Evolutionary conservation across 2,329 filamentous ascomycete species (phyloP), one percentile per base, ranked within the genome.

Genomic region (Hypoxylon sp.): DNA sequence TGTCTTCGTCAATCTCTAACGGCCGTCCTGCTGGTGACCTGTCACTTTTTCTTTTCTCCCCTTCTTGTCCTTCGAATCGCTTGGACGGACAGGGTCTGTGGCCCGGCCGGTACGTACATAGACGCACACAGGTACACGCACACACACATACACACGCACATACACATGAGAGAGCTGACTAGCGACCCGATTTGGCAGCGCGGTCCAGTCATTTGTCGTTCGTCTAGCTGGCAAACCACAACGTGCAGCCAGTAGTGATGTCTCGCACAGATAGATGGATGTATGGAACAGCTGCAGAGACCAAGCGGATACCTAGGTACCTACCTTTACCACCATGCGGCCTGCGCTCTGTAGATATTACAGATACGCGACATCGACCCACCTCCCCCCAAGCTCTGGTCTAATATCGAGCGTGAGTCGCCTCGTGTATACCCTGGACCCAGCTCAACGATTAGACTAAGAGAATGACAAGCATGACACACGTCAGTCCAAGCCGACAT

Each of bases 191-290:
- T 64, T 63, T 56, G 61, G 52, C 42, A 31, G 48, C 35, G 48
- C 29, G 27, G 41, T 40, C 48, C 35, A 50, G 60, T 49, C 41
- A 53, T 53, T 15, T 48, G 15, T 41, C 24, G 35, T 26, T 54
- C 29, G 31, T 55, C 56, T 58, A 33, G 52, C 35, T 49, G 48
- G 43, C 49, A 61, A 56, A 56, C 61, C 35, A 52, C 55, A 27
- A 48, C 55, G 62, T 64, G 63, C 63, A 64, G 62, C 51, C 42
- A 17, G 55, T 53, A 48, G 51, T 48, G 21, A 63, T 67, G 64
- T 67, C 64, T 67, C 55, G 58, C 58, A 53, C 51, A 63, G 47
- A 58, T 61, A 57, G 33, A 56, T 59, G 35, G 49, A 51, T 51
- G 48, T 40, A 42, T 48, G 46, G 48, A 27, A 37, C 51, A 41